These are phyloP conservation scores for Fusarium phyllophilum DNA, from an alignment of 2,329 filamentous ascomycete species.

Conservation along the genomic window DNA sequence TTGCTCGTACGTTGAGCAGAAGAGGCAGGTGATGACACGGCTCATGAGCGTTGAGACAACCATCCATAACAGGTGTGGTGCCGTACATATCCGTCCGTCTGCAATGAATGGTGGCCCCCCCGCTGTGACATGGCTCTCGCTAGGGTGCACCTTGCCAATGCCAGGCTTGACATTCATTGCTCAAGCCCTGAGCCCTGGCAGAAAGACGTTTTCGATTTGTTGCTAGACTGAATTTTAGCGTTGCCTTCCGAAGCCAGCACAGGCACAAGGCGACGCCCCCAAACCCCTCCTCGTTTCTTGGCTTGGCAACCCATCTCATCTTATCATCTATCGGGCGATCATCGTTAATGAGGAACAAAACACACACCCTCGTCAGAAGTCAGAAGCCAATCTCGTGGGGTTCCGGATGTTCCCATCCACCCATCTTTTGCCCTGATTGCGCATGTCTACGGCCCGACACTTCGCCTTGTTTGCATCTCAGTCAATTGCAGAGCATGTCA, in stretches of 20 bases:
- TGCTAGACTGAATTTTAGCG: slow-evolving; percentile 25
- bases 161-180: slow-evolving; percentile 7
- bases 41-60: slow-evolving; percentile 32
- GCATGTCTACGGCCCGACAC: not conserved
- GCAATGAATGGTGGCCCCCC: slow-evolving; percentile 15
- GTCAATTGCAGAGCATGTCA: not conserved
- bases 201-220: slow-evolving; percentile 27
- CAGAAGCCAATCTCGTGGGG: slow-evolving; percentile 41
- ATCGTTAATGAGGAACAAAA: slow-evolving; percentile 32
- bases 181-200: slow-evolving; percentile 9
- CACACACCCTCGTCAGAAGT: slow-evolving; percentile 34
- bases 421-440: not conserved
- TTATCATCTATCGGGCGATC: slow-evolving; percentile 42
- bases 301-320: slow-evolving; percentile 10
- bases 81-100: slow-evolving; percentile 20
- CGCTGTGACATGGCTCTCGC: slow-evolving; percentile 17
- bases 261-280: slow-evolving; percentile 23
- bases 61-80: slow-evolving; percentile 22
- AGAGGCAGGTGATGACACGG: slow-evolving; percentile 27
- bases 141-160: slow-evolving; percentile 13
- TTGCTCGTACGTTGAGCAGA: slow-evolving; percentile 41
- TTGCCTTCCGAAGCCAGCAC: slow-evolving; percentile 17
- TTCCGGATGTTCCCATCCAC: slow-evolving; percentile 6
- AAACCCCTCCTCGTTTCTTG: slow-evolving; percentile 10
- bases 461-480: not conserved